Evolutionary conservation across 2,329 filamentous ascomycete genomes (phyloP).

Genomic region (Fusarium napiforme): DNA sequence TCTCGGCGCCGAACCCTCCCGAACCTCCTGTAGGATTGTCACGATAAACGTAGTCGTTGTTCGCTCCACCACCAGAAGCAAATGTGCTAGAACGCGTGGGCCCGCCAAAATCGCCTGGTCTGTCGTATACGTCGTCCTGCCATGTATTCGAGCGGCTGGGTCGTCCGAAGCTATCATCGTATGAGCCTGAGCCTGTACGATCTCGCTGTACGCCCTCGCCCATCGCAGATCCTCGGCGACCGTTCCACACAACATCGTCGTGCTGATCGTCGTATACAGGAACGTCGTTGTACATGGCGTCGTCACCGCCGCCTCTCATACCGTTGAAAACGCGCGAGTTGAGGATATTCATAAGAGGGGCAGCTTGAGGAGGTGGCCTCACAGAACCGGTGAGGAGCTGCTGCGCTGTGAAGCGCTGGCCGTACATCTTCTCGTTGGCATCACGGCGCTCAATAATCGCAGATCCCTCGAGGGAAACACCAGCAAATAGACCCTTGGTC

Average conservation of each 20-base stretch:
- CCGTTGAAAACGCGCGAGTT: slow-evolving; percentile 88
- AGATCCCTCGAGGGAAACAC: slow-evolving; percentile 92
- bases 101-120: slow-evolving; percentile 55
- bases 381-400: slow-evolving; percentile 85
- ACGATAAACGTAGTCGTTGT: slow-evolving; percentile 66
- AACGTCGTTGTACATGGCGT: slow-evolving; percentile 90
- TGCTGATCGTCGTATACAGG: slow-evolving; percentile 87
- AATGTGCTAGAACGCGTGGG: slow-evolving; percentile 64
- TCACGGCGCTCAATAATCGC: slow-evolving; percentile 94
- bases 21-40: slow-evolving; percentile 52
- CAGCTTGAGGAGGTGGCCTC: slow-evolving; percentile 81
- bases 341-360: slow-evolving; percentile 84
- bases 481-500: slow-evolving; percentile 96
- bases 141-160: slow-evolving; percentile 75
- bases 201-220: slow-evolving; percentile 68
- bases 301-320: slow-evolving; percentile 61
- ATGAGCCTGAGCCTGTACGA: slow-evolving; percentile 50
- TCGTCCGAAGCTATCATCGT: slow-evolving; percentile 62
- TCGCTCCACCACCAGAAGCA: slow-evolving; percentile 53
- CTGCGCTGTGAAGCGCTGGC: slow-evolving; percentile 79
- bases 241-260: slow-evolving; percentile 88
- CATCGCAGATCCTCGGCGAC: slow-evolving; percentile 74
- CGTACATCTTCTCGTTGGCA: slow-evolving; percentile 96
- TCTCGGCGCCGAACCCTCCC: slow-evolving; percentile 46
- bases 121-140: slow-evolving; percentile 80